Base-by-base conservation (phyloP, 768 basidiomycete genomes). In the Termitomyces bulborhizus region DNA sequence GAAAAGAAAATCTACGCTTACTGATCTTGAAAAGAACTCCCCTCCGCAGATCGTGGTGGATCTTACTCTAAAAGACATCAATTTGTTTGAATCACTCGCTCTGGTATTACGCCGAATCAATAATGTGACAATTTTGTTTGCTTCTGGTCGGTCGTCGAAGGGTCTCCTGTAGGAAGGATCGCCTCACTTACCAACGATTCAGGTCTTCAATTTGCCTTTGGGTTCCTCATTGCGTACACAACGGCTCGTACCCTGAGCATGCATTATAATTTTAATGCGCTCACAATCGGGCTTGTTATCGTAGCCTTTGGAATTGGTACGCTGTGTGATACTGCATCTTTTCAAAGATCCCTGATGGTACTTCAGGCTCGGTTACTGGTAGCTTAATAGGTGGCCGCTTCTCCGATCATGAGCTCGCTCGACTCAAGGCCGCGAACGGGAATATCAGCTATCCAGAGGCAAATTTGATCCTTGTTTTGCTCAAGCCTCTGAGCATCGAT, bases 221-320 rank as follows among this genome's bases (percentile, higher is more conserved):
- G 75, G 42, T 93, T 87, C 66, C 75, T 81, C 41, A 74, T 94
- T 37, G 71, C 81, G 2, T 95, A 92, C 66, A 90, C 90, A 0
- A 82, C 83, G 13, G 77, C 89, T 8, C 77, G 88, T 56, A 91
- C 88, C 1, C 75, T 95, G 16, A 77, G 73, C 6, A 66, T 69
- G 32, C 68, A 75, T 2, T 95, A 95, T 62, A 64, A 75, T 31
- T 93, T 86, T 65, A 73, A 80, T 43, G 73, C 93, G 0, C 72
- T 94, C 3, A 74, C 83, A 46, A 82, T 89, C 45, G 93, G 93
- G 3, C 67, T 93, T 27, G 82, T 92, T 9, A 78, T 93, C 6
- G 78, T 97, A 9, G 69, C 86, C 0, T 88, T 84, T 61, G 93
- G 93, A 45, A 59, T 79, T 16, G 87, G 88, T 84, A 54, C 37